Evolutionary conservation across 2,329 filamentous ascomycete genomes (phyloP), one percentile per base, ranked within the genome.

Genomic region (Pseudogymnoascus sp.): DNA sequence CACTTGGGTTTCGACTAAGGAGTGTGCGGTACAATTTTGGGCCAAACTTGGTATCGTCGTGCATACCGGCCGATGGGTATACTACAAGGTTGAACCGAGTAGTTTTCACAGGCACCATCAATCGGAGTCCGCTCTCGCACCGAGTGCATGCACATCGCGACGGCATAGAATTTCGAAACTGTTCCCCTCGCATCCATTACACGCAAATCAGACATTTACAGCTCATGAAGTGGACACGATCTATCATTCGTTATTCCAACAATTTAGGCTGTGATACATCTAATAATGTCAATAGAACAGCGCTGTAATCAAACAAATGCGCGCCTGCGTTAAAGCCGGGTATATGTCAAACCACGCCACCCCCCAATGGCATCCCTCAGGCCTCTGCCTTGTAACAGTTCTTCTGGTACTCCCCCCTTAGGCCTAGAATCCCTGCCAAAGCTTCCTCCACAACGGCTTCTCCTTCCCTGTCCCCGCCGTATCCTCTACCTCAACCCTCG

Each of bases 401-500:
- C 6, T 11, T 12, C 24, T 4, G 16, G 11, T 24, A 22, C 6
- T 50, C 14, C 6, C 16, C 24, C 43, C 14, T 31, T 31, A 16
- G 12, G 43, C 46, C 26, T 60, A 40, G 12, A 59, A 62, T 28
- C 35, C 35, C 37, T 14, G 60, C 43, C 28, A 63, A 40, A 63
- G 60, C 14, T 61, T 61, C 8, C 26, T 60, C 38, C 43, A 61
- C 19, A 61, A 11, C 26, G 38, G 7, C 35, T 12, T 12, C 6
- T 19, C 24, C 31, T 61, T 50, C 22, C 16, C 26, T 26, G 28
- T 24, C 12, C 26, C 56, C 16, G n/a, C 40, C n/a, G 33, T 16
- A n/a, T 70, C 72, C 4, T 62, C 65, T 35, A 67, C 70, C 26
- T 73, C 65, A 63, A 77, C 72, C 60, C 74, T 73, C 1, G 67